Evolutionary conservation across 768 basidiomycete genomes (phyloP).

Genomic region (Tulasnella sp.): DNA sequence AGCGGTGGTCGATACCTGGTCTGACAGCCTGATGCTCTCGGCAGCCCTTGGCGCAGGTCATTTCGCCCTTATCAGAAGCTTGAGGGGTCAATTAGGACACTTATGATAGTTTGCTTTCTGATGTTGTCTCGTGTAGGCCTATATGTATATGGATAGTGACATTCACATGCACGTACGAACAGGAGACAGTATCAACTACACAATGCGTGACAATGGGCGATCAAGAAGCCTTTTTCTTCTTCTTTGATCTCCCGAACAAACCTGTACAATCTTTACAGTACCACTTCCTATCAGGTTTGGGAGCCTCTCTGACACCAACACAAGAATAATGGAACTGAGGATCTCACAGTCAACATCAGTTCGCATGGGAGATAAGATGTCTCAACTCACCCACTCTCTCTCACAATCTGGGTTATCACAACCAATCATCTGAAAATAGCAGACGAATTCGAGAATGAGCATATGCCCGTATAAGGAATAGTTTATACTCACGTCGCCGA

Average conservation of each 20-base stretch:
- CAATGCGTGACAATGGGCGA: too few relatives aligned
- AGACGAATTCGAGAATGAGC: neutral
- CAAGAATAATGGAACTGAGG: conserved; percentile 23
- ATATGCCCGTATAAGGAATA: neutral
- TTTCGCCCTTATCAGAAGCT: too few relatives aligned
- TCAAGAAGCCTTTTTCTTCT: conserved; percentile 4
- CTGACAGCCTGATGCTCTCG: too few relatives aligned
- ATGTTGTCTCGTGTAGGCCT: too few relatives aligned
- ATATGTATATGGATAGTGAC: too few relatives aligned
- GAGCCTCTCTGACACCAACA: conserved; percentile 19
- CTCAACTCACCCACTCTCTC: conserved; percentile 22
- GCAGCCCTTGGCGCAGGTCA: too few relatives aligned
- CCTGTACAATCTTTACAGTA: conserved; percentile 23
- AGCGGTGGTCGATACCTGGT: too few relatives aligned
- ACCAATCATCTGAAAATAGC: conserved; percentile 21
- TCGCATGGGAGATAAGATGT: neutral
- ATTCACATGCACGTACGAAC: too few relatives aligned
- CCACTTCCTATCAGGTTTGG: conserved; percentile 21
- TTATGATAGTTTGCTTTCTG: too few relatives aligned
- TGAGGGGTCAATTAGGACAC: too few relatives aligned
- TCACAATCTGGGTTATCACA: conserved; percentile 24
- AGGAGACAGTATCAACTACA: too few relatives aligned
- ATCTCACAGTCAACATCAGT: neutral
- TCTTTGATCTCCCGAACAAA: conserved; percentile 4
- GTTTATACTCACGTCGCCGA: conserved; percentile 19